Conservation (phyloP, 208 protist genomes). For the Crithidia mellificae region DNA sequence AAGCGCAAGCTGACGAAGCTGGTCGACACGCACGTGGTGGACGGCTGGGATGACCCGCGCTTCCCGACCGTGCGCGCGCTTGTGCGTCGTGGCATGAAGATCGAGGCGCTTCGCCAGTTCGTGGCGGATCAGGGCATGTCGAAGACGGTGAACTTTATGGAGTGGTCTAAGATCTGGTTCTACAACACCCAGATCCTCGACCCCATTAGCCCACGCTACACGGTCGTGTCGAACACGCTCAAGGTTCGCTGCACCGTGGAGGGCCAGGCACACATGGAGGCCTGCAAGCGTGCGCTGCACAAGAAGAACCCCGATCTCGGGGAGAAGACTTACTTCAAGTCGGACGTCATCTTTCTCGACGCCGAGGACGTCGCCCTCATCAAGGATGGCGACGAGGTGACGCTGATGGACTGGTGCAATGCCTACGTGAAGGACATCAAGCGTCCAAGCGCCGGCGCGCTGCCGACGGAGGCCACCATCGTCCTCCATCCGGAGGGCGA, state of each 20-base stretch:
- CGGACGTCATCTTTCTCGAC: conserved; percentile 92
- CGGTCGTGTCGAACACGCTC: conserved; percentile 81
- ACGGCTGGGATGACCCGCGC: conserved; percentile 98
- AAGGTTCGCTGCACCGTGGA: conserved; percentile 84
- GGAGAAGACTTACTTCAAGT: conserved; percentile 91
- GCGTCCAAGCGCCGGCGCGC: conserved; percentile 31
- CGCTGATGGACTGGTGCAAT: conserved; percentile 99
- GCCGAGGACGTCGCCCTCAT: conserved; percentile 91
- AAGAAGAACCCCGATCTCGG: conserved; percentile 95
- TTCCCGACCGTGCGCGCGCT: conserved; percentile 98
- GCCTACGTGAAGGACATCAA: conserved; percentile 86
- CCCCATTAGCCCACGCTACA: conserved; percentile 96
- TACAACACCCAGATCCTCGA: conserved; percentile 98
- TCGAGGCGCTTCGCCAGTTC: conserved; percentile 96
- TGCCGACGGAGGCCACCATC: conserved; percentile 70
- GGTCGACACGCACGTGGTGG: conserved; percentile 95
- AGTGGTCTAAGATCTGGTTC: conserved; percentile 99
- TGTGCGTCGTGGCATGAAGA: conserved; percentile 96
- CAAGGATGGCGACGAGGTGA: conserved; percentile 96
- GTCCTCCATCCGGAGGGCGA: conserved; percentile 92
- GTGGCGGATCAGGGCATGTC: conserved; percentile 97
- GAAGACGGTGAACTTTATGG: conserved; percentile 95
- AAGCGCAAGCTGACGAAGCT: conserved; percentile 99
- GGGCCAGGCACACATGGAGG: conserved; percentile 62
- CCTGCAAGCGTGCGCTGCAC: conserved; percentile 79